phyloP scores from a whole-genome alignment of 257 asterid species.

The Craterostigma plantagineum region DNA sequence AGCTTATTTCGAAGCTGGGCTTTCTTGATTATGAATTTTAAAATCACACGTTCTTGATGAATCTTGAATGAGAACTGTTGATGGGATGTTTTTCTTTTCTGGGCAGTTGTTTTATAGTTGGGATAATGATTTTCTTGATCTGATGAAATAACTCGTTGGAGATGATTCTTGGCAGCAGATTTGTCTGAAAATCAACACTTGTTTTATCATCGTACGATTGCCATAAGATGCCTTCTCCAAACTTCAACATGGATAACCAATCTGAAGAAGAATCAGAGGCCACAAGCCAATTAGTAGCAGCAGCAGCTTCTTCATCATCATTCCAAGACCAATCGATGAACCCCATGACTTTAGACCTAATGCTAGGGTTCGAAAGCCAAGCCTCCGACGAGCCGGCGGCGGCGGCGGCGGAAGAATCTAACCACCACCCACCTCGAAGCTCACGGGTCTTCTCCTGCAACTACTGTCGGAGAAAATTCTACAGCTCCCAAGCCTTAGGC shows the following conservation, averaged over 20 bases:
- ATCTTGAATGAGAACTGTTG: no score
- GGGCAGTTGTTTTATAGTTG: no score
- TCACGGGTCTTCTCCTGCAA: constrained; percentile 76
- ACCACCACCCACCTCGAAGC: constrained; percentile 22
- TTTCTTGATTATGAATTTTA: no score
- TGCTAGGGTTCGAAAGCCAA: background rate
- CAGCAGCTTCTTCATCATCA: background rate
- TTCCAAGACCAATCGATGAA: background rate
- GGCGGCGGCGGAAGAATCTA: constrained; percentile 12
- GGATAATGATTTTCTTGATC: no score
- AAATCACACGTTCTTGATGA: no score
- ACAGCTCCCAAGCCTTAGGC: constrained; percentile 88
- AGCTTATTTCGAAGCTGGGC: no score
- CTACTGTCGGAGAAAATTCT: constrained; percentile 78
- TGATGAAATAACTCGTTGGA: no score
- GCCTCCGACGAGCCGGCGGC: constrained; percentile 15
- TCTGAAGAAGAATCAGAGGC: constrained; percentile 4
- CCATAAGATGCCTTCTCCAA: no score
- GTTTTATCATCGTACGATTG: no score
- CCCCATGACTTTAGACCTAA: background rate
- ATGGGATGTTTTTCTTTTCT: no score
- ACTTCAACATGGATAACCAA: background rate
- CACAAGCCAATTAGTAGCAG: background rate
- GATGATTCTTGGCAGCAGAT: no score
- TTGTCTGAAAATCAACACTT: no score